Base-by-base conservation (phyloP, 139 green algal species). In the Micractinium sp. region DNA sequence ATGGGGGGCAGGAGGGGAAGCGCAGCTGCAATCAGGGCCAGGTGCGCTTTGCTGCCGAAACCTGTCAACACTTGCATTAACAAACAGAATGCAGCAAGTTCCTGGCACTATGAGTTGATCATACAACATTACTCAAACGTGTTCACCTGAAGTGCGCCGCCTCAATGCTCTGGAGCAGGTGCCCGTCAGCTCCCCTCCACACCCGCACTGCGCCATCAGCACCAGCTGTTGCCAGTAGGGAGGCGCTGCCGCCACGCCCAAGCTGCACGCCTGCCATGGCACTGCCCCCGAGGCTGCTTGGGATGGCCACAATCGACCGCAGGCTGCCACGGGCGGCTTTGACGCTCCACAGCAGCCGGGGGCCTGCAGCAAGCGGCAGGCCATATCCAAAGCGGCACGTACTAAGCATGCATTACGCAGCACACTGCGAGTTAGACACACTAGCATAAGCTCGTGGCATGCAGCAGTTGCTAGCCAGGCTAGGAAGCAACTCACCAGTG, bases 121-220 rank as follows among this genome's bases (percentile, higher is more conserved):
- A 25, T 71, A 25, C 12, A 71, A 71, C 9, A 23, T 25, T 71
- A 4, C 63, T 71, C 20, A 3, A 12, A 19, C 31, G 31, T 38
- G 29, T 47, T 74, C 39, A 92, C 66, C 67, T 89, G 63, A 81
- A 84, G 76, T 94, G 91, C 18, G 90, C 88, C 12, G 69, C 25
- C 61, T 93, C 87, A 35, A 95, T 41, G 61, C 73, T 73, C 53
- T 93, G 89, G 33, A 95, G 27, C 47, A 91, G 91, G 73, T 79
- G 90, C 31, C 74, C 92, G 71, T 74, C 88, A 79, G 60, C 76
- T 25, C 27, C 63, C 33, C 41, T 61, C 91, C 92, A 93, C 39
- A 91, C 67, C 5, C 88, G 38, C n/a, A 94, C 60, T 31, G 56
- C 80, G 16, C 81, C 90, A n/a, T 92, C 90, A 16, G 82, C 33